These are phyloP conservation scores for Aspergillus fumigatiaffinis DNA, from an alignment of 2,329 filamentous ascomycete genomes.

Conservation along the genomic window DNA sequence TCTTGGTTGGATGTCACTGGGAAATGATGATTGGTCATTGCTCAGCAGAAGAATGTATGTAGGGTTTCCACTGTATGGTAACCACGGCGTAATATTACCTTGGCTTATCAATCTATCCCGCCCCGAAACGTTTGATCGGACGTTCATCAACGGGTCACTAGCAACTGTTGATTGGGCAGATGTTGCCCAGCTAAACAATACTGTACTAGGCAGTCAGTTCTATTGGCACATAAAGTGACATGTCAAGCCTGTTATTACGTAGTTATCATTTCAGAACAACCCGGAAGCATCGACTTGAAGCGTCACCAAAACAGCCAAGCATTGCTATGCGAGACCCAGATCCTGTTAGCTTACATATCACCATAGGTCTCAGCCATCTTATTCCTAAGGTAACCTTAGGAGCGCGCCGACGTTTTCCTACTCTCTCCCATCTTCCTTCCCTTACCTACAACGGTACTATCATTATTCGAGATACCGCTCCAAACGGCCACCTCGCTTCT, in stretches of 20 bases:
- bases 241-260: not conserved
- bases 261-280: not conserved
- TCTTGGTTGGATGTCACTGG: slow-evolving; percentile 6
- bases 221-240: not conserved
- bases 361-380: not conserved
- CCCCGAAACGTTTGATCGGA: no score
- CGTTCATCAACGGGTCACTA: not conserved
- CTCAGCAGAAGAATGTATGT: not conserved
- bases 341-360: not conserved
- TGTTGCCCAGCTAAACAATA: not conserved
- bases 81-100: not conserved
- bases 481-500: not conserved
- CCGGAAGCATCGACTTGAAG: not conserved
- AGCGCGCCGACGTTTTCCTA: not conserved
- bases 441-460: not conserved
- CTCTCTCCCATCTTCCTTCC: not conserved
- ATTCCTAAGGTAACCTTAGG: not conserved
- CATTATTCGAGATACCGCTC: not conserved
- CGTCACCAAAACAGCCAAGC: not conserved
- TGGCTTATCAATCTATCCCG: not conserved
- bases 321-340: not conserved
- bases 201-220: not conserved
- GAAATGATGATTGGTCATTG: slow-evolving; percentile 10
- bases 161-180: not conserved
- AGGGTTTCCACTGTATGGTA: not conserved